These are phyloP conservation scores for Populus davidiana DNA, from an alignment of 345 rosid species.

Conservation along the genomic window DNA sequence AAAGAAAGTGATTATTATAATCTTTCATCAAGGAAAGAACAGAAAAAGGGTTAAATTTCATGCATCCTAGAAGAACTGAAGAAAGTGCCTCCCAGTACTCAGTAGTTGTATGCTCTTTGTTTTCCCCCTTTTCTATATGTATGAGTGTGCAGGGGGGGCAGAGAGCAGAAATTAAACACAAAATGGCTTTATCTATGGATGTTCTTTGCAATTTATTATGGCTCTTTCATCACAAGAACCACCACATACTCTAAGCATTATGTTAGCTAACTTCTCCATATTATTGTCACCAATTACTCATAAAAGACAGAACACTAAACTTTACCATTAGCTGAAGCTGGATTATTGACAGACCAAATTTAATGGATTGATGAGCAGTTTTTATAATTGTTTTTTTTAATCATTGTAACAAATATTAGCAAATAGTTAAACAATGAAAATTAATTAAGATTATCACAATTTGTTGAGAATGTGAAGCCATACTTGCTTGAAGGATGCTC, in stretches of 20 bases:
- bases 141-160: not conserved
- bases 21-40: not conserved
- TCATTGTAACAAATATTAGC: not conserved
- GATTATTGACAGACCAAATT: not conserved
- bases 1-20: not conserved
- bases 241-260: not conserved
- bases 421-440: slow-evolving; percentile 7
- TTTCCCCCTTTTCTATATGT: not conserved
- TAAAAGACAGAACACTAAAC: too few species aligned
- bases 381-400: not conserved
- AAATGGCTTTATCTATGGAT: not conserved
- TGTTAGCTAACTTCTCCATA: too few species aligned
- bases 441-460: slow-evolving; percentile 2
- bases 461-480: slow-evolving; percentile 31
- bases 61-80: not conserved
- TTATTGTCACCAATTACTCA: too few species aligned
- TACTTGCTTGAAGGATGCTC: slow-evolving; percentile 82
- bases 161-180: not conserved
- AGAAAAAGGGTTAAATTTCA: not conserved
- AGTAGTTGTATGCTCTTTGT: not conserved
- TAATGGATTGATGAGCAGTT: not conserved
- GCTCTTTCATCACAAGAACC: not conserved
- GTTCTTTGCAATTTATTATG: not conserved
- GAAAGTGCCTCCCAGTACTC: not conserved
- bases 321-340: not conserved